phyloP scores from a whole-genome alignment of 352 stramenopile genomes.

The Pythium biforme region DNA sequence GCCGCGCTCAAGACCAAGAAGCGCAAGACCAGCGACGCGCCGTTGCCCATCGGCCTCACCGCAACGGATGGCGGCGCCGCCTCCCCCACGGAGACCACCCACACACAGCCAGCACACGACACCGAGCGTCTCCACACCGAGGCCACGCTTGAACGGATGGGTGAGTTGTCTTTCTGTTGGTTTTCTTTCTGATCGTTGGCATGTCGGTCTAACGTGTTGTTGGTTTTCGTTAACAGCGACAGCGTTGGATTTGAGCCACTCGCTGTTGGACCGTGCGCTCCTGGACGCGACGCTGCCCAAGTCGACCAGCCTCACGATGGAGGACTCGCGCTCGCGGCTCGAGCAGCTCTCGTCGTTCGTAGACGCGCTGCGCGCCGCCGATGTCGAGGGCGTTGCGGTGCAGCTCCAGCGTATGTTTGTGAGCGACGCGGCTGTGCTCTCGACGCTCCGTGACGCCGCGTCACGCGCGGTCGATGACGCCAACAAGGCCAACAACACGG shows the following conservation, averaged over 20 bases:
- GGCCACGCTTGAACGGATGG: slow-evolving; percentile 37
- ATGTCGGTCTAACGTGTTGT: not conserved
- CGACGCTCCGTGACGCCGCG: slow-evolving; percentile 47
- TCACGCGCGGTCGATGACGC: slow-evolving; percentile 30
- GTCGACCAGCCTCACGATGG: slow-evolving; percentile 51
- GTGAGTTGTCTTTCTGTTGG: slow-evolving; percentile 35
- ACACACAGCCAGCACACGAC: slow-evolving; percentile 1
- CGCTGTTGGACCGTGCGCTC: slow-evolving; percentile 54
- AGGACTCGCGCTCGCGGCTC: slow-evolving; percentile 41
- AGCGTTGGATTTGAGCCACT: slow-evolving; percentile 53
- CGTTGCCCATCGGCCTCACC: slow-evolving; percentile 20
- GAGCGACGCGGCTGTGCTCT: slow-evolving; percentile 34
- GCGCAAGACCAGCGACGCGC: slow-evolving; percentile 45
- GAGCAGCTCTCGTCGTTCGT: slow-evolving; percentile 29
- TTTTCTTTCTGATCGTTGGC: slow-evolving; percentile 4
- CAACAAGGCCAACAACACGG: slow-evolving; percentile 15
- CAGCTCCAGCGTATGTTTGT: slow-evolving; percentile 45
- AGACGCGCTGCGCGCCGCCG: slow-evolving; percentile 23
- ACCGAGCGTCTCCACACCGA: slow-evolving; percentile 22
- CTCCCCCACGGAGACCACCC: not conserved
- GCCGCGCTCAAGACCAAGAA: slow-evolving; percentile 44
- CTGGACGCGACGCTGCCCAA: slow-evolving; percentile 48
- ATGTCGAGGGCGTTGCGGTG: slow-evolving; percentile 36
- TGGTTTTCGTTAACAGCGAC: slow-evolving; percentile 31
- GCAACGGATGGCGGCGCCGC: not conserved